A percentile compares a stretch with the other conserved stretches of the same genome.
Evolutionary conservation across 2,329 filamentous ascomycete genomes (phyloP).

Genomic region (Aspergillus vadensis): DNA sequence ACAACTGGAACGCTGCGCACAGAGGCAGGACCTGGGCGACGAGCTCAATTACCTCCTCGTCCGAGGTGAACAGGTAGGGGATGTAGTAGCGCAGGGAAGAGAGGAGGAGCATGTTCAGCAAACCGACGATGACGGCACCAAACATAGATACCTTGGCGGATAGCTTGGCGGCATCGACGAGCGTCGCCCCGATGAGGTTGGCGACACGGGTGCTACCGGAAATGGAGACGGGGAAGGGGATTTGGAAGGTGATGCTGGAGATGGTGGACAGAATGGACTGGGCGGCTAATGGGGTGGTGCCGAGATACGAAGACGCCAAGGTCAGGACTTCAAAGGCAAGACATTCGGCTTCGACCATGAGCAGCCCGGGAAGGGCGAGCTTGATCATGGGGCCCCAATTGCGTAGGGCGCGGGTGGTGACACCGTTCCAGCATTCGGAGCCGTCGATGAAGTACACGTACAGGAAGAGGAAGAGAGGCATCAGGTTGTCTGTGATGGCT

Average conservation of each 20-base stretch:
- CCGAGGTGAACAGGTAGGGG: conserved; percentile 75
- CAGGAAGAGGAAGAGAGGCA: conserved; percentile 70
- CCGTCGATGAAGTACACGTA: conserved; percentile 75
- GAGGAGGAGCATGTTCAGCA: conserved; percentile 75
- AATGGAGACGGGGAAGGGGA: conserved; percentile 89
- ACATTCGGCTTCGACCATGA: conserved; percentile 94
- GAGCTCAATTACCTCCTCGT: conserved; percentile 67
- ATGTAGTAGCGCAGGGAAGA: conserved; percentile 70
- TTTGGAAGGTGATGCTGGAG: conserved; percentile 79
- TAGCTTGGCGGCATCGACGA: conserved; percentile 77
- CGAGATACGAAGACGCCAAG: conserved; percentile 77
- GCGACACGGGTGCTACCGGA: conserved; percentile 86
- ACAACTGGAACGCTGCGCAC: conserved; percentile 85
- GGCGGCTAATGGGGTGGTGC: conserved; percentile 77
- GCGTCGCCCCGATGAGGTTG: conserved; percentile 84
- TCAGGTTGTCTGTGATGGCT: conserved; percentile 71
- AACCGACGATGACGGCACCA: conserved; percentile 68
- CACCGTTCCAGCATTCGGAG: conserved; percentile 77
- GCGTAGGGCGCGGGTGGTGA: conserved; percentile 66
- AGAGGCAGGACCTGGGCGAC: conserved; percentile 74
- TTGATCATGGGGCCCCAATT: conserved; percentile 86
- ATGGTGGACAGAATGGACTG: conserved; percentile 83
- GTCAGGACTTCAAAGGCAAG: conserved; percentile 91
- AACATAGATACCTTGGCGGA: conserved; percentile 76
- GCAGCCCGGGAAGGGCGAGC: conserved; percentile 81